Conservation (phyloP, 2,329 filamentous ascomycete species). For the Volutella citrinella region DNA sequence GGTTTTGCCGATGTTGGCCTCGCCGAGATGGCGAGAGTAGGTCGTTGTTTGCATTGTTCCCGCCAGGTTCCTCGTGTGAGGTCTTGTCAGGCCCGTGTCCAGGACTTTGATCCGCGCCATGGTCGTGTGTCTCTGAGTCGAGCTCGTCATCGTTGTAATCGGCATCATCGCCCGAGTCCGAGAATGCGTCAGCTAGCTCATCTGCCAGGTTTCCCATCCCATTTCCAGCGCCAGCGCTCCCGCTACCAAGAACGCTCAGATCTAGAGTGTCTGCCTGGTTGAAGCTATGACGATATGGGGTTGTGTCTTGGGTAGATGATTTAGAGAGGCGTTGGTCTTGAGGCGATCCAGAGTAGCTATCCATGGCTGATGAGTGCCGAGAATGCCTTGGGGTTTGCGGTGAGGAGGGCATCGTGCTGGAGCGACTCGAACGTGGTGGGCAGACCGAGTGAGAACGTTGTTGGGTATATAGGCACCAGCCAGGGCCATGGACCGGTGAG, state of each 20-base stretch:
- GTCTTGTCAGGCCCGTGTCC: too few species aligned
- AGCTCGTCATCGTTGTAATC: slow-evolving; percentile 45
- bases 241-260: slow-evolving; percentile 42
- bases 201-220: slow-evolving; percentile 77
- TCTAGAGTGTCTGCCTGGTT: slow-evolving; percentile 48
- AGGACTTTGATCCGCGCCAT: slow-evolving; percentile 17
- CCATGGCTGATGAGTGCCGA: slow-evolving; percentile 54
- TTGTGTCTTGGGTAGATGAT: slow-evolving; percentile 49
- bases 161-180: slow-evolving; percentile 61
- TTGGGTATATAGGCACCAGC: too few species aligned
- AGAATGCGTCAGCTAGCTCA: slow-evolving; percentile 73
- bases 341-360: slow-evolving; percentile 46
- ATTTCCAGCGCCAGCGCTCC: slow-evolving; percentile 43
- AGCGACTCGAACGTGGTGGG: too few species aligned
- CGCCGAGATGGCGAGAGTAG: slow-evolving; percentile 42
- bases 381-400: slow-evolving; percentile 59
- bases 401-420: slow-evolving; percentile 34
- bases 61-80: too few species aligned
- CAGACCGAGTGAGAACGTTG: too few species aligned
- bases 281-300: slow-evolving; percentile 47
- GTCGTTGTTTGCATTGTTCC: slow-evolving; percentile 16
- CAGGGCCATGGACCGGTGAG: too few species aligned
- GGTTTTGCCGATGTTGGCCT: slow-evolving; percentile 50
- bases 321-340: slow-evolving; percentile 47
- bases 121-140: too few species aligned